phyloP scores from a whole-genome alignment of 2,329 filamentous ascomycete species.

The Cladosporium colombiae region DNA sequence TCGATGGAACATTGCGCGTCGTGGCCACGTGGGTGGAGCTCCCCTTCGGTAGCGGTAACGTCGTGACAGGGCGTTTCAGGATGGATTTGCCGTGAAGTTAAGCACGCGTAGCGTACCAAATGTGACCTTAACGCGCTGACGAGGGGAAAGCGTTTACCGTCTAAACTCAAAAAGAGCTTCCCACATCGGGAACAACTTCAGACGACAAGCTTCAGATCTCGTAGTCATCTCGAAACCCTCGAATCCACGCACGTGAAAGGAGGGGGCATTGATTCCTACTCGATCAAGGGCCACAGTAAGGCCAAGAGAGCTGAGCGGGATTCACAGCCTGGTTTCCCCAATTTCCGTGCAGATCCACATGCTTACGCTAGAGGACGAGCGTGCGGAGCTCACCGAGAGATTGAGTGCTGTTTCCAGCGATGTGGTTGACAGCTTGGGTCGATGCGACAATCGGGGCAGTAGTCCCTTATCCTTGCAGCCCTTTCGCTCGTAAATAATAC shows the following conservation, averaged over 20 bases:
- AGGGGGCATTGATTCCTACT: not conserved
- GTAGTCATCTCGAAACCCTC: not conserved
- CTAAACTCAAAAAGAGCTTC: not conserved
- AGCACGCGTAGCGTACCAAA: slow-evolving; percentile 1
- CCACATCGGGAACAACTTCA: not conserved
- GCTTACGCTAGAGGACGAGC: not conserved
- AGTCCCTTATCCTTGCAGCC: not conserved
- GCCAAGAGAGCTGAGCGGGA: not conserved
- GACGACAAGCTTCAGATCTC: not conserved
- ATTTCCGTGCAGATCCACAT: slow-evolving; percentile 1
- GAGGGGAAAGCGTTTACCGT: slow-evolving; percentile 5
- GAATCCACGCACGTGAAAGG: not conserved
- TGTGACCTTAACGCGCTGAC: not conserved
- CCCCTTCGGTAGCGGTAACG: not conserved
- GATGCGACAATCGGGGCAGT: not conserved
- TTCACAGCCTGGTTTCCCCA: not conserved
- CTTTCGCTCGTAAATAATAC: not conserved
- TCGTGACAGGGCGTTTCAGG: not conserved
- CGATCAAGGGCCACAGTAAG: not conserved
- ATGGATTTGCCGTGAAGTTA: not conserved
- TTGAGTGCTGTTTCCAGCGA: not conserved
- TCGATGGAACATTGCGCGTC: not conserved
- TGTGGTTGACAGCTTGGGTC: not conserved
- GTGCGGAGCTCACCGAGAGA: not conserved
- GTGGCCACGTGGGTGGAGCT: not conserved